Percentiles rank a stretch among this genome's conserved stretches.
phyloP scores from a whole-genome alignment of 208 protist genomes.

The Leishmania lainsoni region DNA sequence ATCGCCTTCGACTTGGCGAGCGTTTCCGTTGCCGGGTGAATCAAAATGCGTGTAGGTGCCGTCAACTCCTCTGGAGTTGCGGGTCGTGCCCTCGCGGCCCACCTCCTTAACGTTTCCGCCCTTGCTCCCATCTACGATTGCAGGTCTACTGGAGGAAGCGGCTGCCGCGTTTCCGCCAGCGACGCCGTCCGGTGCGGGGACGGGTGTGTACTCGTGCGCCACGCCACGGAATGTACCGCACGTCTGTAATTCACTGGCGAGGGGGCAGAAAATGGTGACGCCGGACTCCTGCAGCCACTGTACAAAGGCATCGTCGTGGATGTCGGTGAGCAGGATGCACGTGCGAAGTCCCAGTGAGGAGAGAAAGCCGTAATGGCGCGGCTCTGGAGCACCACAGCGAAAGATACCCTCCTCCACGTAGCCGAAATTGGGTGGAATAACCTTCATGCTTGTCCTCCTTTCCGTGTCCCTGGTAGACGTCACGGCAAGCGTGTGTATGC shows the following conservation, averaged over 20 bases:
- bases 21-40: not conserved
- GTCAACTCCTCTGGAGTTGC: not conserved
- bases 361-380: constrained; percentile 97
- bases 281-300: constrained; percentile 94
- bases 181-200: constrained; percentile 14
- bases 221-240: constrained; percentile 5
- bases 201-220: constrained; percentile 6
- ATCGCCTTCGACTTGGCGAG: not conserved
- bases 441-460: constrained; percentile 51
- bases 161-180: not conserved
- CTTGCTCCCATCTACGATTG: constrained; percentile 7
- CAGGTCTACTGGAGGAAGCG: constrained; percentile 1
- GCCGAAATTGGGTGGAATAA: constrained; percentile 96
- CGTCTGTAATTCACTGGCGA: constrained; percentile 33
- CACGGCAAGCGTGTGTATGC: not conserved
- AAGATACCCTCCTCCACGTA: constrained; percentile 97
- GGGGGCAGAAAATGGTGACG: constrained; percentile 78
- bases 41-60: not conserved
- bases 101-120: not conserved
- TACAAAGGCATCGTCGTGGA: constrained; percentile 89
- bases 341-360: constrained; percentile 95
- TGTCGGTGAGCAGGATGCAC: constrained; percentile 95
- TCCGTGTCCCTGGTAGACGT: not conserved
- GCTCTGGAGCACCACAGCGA: constrained; percentile 94
- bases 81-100: constrained; percentile 1